Evolutionary conservation across 1,284 basidiomycete genomes (phyloP), one percentile per base, ranked within the genome.

Genomic region (Laetiporus sulphureus): DNA sequence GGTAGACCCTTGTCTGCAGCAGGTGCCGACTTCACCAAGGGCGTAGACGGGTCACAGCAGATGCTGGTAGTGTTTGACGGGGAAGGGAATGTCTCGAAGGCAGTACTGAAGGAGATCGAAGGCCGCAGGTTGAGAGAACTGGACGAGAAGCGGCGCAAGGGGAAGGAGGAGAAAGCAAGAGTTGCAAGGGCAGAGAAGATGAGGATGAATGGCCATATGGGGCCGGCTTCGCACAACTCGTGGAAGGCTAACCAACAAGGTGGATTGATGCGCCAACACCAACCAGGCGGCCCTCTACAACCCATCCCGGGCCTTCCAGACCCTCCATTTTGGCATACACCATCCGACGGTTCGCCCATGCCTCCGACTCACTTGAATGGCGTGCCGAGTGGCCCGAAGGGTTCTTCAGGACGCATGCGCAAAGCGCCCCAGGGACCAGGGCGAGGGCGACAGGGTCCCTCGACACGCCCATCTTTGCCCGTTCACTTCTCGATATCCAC

Each of bases 51-150:
- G 38, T 43, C 58, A 22, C 68, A 66, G 23, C 65, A 63, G 51
- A 67, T 84, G 52, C 63, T 67, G 18, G 80, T 77, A 0, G 73
- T 81, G 16, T 67, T 82, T 40, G 83, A 87, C 54, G 73, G 73
- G 0, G 79, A 83, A 47, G 77, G 77, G 10, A 60, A 65, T 51
- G 70, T 69, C 48, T 51, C 83, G 48, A 73, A 69, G 47, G 77
- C 78, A 3, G 71, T 83, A 27, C 49, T 83, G 56, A 75, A 68
- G 50, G 76, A 79, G 59, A 52, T 83, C 47, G 78, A 82, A 8
- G 73, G 72, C 33, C 63, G 70, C 50, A 71, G 70, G 57, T 69
- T 66, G 54, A 57, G 64, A 38, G 73, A 75, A 42, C 62, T 65
- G 47, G 69, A 77, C 47, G 72, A 73, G 57, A 72, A 67, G 59